Percentiles rank a stretch among this genome's conserved stretches.
Conservation (phyloP, 805 yeast species). For the Metschnikowia chrysomelidarum region DNA sequence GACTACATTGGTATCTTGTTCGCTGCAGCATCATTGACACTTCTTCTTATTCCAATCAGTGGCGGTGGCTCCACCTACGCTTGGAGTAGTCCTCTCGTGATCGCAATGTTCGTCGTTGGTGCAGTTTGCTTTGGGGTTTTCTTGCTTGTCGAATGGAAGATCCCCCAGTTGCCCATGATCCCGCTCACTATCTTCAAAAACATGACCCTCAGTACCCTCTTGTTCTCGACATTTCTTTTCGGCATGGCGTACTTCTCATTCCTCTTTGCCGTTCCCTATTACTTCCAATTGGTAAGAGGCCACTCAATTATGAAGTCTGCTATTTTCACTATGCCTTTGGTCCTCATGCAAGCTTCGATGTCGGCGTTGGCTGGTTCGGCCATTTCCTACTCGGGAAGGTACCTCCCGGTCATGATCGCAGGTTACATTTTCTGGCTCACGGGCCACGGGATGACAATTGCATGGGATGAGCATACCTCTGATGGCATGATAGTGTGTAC, state of each 20-base stretch:
- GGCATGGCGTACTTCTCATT: conserved; percentile 50
- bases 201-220: conserved; percentile 31
- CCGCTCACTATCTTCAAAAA: conserved; percentile 46
- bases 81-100: conserved; percentile 49
- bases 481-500: conserved; percentile 38
- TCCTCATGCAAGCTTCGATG: conserved; percentile 36
- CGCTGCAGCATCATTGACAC: conserved; percentile 46
- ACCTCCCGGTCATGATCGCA: conserved; percentile 35
- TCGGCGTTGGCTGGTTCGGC: conserved; percentile 47
- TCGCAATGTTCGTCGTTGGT: conserved; percentile 35
- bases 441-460: conserved; percentile 39
- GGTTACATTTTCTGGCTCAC: conserved; percentile 45
- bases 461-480: conserved; percentile 27
- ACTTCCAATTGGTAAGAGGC: conserved; percentile 46
- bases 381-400: conserved; percentile 44
- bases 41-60: conserved; percentile 53
- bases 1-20: conserved; percentile 54
- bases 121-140: conserved; percentile 39
- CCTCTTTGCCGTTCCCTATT: conserved; percentile 48
- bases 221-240: conserved; percentile 40
- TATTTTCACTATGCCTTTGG: conserved; percentile 40
- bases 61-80: conserved; percentile 60
- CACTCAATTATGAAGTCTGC: conserved; percentile 40
- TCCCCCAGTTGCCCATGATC: conserved; percentile 52
- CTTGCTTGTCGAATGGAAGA: conserved; percentile 48